Percentiles rank a stretch among this genome's conserved stretches.
Conservation (phyloP, 768 basidiomycete genomes). For the Suillus ampliporus region DNA sequence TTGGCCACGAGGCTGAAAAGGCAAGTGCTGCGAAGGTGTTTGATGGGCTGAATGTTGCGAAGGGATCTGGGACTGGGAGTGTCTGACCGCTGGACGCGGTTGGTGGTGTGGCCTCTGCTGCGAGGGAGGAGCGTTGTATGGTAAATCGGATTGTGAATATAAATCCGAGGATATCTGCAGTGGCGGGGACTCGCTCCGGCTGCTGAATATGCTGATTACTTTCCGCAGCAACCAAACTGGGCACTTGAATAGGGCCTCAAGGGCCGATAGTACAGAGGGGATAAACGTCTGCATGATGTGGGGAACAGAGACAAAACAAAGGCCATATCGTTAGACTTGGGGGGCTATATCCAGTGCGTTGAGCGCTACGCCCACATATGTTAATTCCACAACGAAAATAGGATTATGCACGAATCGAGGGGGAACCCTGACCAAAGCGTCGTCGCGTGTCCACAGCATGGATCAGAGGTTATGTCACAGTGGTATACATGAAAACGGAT, state of each 20-base stretch:
- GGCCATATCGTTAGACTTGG: neutral
- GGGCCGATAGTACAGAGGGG: neutral
- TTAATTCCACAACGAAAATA: neutral
- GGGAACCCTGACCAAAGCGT: neutral
- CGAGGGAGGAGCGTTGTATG: neutral
- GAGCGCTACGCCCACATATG: neutral
- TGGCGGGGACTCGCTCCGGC: neutral
- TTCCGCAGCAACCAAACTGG: neutral
- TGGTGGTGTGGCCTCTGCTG: neutral
- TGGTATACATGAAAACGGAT: constrained; percentile 4
- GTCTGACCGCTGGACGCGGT: neutral
- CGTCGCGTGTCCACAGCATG: neutral
- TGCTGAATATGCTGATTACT: neutral
- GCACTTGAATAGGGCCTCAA: neutral
- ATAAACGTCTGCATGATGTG: neutral
- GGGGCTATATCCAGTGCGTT: neutral
- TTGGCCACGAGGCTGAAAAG: too few relatives aligned
- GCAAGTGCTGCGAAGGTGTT: too few relatives aligned
- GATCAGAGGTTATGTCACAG: neutral
- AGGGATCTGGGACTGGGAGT: too few relatives aligned
- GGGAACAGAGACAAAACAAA: neutral
- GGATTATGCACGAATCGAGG: neutral
- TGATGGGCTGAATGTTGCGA: too few relatives aligned
- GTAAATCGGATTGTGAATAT: neutral
- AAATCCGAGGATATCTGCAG: neutral